phyloP scores from a whole-genome alignment of 352 stramenopile genomes.

The Hyaloperonospora brassicae region DNA sequence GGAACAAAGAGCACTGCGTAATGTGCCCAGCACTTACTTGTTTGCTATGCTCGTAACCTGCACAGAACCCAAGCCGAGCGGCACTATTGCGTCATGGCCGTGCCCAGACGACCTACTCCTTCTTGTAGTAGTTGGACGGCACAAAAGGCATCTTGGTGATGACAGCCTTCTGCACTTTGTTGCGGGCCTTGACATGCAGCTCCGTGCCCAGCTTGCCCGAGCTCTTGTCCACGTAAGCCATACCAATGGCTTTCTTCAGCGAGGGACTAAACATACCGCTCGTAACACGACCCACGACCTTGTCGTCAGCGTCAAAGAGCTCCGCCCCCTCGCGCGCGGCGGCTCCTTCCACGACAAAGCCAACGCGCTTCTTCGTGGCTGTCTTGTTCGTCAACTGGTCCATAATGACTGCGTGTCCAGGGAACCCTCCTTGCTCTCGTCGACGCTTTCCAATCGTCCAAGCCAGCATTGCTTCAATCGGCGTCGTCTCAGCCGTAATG shows the following conservation, averaged over 20 bases:
- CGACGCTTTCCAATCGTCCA: slow-evolving; percentile 90
- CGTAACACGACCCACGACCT: slow-evolving; percentile 89
- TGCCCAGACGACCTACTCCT: slow-evolving; percentile 27
- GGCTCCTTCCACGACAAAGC: slow-evolving; percentile 93
- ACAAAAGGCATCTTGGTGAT: slow-evolving; percentile 99
- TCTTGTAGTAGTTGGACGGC: slow-evolving; percentile 92
- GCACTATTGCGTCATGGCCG: too few species aligned
- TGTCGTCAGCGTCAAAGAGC: slow-evolving; percentile 85
- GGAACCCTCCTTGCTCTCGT: slow-evolving; percentile 88
- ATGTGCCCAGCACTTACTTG: too few species aligned
- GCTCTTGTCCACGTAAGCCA: slow-evolving; percentile 95
- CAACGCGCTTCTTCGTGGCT: slow-evolving; percentile 89
- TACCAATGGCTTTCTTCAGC: slow-evolving; percentile 95
- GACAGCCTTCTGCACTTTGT: slow-evolving; percentile 90
- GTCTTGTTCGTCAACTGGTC: slow-evolving; percentile 92
- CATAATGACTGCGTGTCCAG: slow-evolving; percentile 92
- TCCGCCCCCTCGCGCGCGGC: slow-evolving; percentile 89
- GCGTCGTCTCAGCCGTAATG: slow-evolving; percentile 92
- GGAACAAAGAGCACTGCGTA: too few species aligned
- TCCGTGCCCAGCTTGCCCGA: slow-evolving; percentile 89
- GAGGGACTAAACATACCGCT: slow-evolving; percentile 94
- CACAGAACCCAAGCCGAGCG: too few species aligned
- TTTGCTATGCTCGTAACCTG: too few species aligned
- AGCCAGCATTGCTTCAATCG: slow-evolving; percentile 89
- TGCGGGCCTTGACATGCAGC: slow-evolving; percentile 91